phyloP scores from a whole-genome alignment of 2,329 filamentous ascomycete species.

The Arthrobotrys megalospora region DNA sequence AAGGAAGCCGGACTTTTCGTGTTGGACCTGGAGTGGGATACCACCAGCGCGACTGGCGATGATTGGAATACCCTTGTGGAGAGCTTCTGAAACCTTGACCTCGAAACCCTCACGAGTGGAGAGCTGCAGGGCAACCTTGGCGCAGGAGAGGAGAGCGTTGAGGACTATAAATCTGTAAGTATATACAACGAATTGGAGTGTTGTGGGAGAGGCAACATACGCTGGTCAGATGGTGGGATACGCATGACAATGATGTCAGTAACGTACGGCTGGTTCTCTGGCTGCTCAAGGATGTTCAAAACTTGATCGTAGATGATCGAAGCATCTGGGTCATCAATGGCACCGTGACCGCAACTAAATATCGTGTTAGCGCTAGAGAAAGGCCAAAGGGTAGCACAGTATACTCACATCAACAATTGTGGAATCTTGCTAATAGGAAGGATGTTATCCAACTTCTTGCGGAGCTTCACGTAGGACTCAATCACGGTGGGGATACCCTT shows the following conservation, averaged over 20 bases:
- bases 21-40: constrained; percentile 82
- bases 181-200: background rate
- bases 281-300: constrained; percentile 76
- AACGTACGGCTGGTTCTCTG: constrained; percentile 74
- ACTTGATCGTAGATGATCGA: constrained; percentile 80
- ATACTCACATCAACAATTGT: constrained; percentile 77
- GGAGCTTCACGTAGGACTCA: constrained; percentile 81
- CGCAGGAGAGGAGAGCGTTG: constrained; percentile 81
- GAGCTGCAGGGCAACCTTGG: constrained; percentile 81
- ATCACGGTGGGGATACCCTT: constrained; percentile 86
- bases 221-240: constrained; percentile 82
- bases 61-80: constrained; percentile 84
- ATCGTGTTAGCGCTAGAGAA: background rate
- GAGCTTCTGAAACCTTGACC: constrained; percentile 86
- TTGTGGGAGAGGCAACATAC: constrained; percentile 39
- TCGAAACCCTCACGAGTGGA: constrained; percentile 88
- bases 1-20: constrained; percentile 80
- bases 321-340: constrained; percentile 85
- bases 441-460: constrained; percentile 73
- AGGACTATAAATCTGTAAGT: constrained; percentile 70
- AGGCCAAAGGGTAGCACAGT: background rate
- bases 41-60: constrained; percentile 84
- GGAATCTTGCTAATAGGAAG: constrained; percentile 72
- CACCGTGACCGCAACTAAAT: constrained; percentile 78
- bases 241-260: constrained; percentile 81